Percentiles rank a stretch among this genome's conserved stretches.
Evolutionary conservation across 805 yeast species (phyloP).

Genomic region (Saturnispora bothae): DNA sequence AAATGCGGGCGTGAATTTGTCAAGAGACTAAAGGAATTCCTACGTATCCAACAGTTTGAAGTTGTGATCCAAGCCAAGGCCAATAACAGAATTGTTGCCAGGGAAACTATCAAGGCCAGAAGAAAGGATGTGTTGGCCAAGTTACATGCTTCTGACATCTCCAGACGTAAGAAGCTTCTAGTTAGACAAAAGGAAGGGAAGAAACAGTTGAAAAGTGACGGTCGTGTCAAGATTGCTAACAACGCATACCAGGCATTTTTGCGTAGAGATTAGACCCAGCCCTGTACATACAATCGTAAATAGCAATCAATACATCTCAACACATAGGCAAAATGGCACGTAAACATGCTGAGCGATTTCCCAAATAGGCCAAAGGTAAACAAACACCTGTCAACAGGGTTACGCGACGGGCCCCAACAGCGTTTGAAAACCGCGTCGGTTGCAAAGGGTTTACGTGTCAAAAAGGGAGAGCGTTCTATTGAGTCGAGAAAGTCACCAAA

Average conservation of each 20-base stretch:
- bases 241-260: conserved; percentile 88
- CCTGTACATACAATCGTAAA: not conserved
- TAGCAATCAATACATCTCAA: too few relatives aligned
- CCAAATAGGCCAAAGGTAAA: not conserved
- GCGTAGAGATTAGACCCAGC: conserved; percentile 23
- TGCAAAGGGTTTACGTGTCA: too few relatives aligned
- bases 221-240: conserved; percentile 65
- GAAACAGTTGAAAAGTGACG: conserved; percentile 68
- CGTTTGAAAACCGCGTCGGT: too few relatives aligned
- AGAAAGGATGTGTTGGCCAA: conserved; percentile 91
- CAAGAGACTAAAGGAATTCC: conserved; percentile 64
- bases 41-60: conserved; percentile 79
- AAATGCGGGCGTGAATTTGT: conserved; percentile 74
- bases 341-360: conserved; percentile 2
- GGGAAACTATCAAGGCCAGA: conserved; percentile 89
- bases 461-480: too few relatives aligned
- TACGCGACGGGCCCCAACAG: too few relatives aligned
- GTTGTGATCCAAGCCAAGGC: conserved; percentile 88
- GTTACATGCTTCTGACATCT: conserved; percentile 86
- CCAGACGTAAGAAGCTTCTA: conserved; percentile 79
- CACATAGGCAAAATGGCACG: too few relatives aligned
- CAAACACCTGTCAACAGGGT: not conserved
- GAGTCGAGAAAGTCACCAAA: too few relatives aligned
- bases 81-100: conserved; percentile 66
- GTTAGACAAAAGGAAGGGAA: conserved; percentile 92